Base-by-base conservation (phyloP, 2,329 filamentous ascomycete species). In the Penicillium sp. region DNA sequence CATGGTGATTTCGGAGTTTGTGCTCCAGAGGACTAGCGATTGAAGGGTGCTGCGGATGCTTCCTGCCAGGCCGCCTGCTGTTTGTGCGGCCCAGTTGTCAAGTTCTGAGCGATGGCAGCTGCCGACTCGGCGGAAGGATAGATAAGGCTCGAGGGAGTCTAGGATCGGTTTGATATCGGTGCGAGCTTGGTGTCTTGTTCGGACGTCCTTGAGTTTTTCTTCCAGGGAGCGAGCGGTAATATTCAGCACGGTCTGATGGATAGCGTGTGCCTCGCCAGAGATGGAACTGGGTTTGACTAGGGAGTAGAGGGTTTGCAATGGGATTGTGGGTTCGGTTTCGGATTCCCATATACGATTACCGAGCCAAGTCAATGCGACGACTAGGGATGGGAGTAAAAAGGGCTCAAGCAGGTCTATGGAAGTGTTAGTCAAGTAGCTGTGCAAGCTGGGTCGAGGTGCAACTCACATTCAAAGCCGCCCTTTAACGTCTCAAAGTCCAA, bases 381-480 rank as follows among this genome's bases (percentile, higher is more conserved):
- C 72, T 4, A 86, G 67, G 1, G 82, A 82, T 0, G 82, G 82
- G 3, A 85, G 67, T 10, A 86, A 69, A 58, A 84, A 85, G 0
- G 82, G 81, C 59, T 84, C 81, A 7, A 83, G 75, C 0, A 86
- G 71, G 63, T 84, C 79, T 81, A 47, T 35, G 28, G 35, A 13
- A 44, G 52, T 28, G 56, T 60, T 44, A 49, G 42, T 13, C 20
- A 20, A 2, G 23, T 18, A 6, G 2, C 41, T 25, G n/a, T 10
- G 37, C 10, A 15, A 24, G 24, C 27, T 2, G 10, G 20, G 43
- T 12, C 23, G 32, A 2, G 15, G 47, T 57, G 41, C 25, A 38
- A 24, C 77, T 71, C 66, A 81, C 79, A 82, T 67, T 86, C 82
- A 47, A 85, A 72, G 0, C 82, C 82, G 6, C 78, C 77, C 58